A percentile compares a stretch with the other conserved stretches of the same genome.
Conservation (phyloP, 768 basidiomycete genomes). For the Suillus paluster region DNA sequence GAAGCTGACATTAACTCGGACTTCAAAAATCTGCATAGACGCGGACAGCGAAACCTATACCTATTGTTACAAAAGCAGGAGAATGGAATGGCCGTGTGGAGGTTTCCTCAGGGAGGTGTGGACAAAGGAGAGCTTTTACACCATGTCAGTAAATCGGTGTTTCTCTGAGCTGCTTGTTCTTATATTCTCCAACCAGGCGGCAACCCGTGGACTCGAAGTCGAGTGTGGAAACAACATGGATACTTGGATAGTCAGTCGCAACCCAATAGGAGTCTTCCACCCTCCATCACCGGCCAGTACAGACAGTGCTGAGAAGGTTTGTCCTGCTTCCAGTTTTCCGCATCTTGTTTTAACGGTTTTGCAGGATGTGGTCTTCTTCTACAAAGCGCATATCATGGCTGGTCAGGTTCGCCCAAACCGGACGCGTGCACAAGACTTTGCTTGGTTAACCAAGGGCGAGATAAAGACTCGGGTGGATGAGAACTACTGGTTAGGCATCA, state of each 20-base stretch:
- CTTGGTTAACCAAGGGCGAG: conserved; percentile 95
- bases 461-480: conserved; percentile 68
- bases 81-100: conserved; percentile 65
- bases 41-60: conserved; percentile 86
- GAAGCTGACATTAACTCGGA: conserved; percentile 65
- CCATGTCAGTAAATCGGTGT: conserved; percentile 52
- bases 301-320: conserved; percentile 42
- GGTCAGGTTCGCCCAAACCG: conserved; percentile 74
- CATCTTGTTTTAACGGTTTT: conserved; percentile 9
- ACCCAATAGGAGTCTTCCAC: conserved; percentile 82
- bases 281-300: conserved; percentile 40
- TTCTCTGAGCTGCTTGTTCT: neutral
- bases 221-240: conserved; percentile 88
- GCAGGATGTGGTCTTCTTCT: conserved; percentile 84
- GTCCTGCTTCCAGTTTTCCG: neutral
- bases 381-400: conserved; percentile 91
- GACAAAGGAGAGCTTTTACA: conserved; percentile 74
- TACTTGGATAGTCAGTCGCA: conserved; percentile 90
- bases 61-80: conserved; percentile 66
- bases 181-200: conserved; percentile 53
- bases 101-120: conserved; percentile 74
- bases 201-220: conserved; percentile 67
- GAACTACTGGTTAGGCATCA: conserved; percentile 77
- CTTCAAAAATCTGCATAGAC: conserved; percentile 77
- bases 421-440: conserved; percentile 71